phyloP scores from a whole-genome alignment of 257 asterid species.

The Lavandula angustifolia region DNA sequence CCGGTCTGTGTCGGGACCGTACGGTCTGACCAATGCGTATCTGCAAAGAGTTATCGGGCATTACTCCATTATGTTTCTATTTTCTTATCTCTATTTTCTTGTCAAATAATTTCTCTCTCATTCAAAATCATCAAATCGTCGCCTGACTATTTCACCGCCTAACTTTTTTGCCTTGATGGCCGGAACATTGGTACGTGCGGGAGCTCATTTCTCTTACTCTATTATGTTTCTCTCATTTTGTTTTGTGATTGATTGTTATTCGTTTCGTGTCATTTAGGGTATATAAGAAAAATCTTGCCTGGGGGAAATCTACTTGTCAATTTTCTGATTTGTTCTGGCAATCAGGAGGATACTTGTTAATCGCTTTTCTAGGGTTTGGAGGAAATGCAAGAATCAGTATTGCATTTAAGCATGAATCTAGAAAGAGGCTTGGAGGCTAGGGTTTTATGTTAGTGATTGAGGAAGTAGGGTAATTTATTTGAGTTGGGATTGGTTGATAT shows the following conservation, averaged over 20 bases:
- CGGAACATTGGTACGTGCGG: slow-evolving; percentile 32
- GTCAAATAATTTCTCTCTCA: slow-evolving; percentile 33
- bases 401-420: slow-evolving; percentile 40
- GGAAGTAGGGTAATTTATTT: neutral
- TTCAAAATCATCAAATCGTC: slow-evolving; percentile 32
- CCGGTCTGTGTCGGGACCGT: slow-evolving; percentile 19
- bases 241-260: slow-evolving; percentile 39
- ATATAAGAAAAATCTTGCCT: neutral
- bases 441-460: slow-evolving; percentile 40
- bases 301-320: slow-evolving; percentile 23
- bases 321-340: slow-evolving; percentile 24
- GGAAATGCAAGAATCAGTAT: slow-evolving; percentile 40
- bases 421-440: slow-evolving; percentile 36
- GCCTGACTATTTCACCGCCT: slow-evolving; percentile 36
- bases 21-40: slow-evolving; percentile 33
- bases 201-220: slow-evolving; percentile 10
- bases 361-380: slow-evolving; percentile 65
- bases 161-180: slow-evolving; percentile 31
- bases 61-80: slow-evolving; percentile 30
- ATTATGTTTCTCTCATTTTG: neutral
- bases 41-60: slow-evolving; percentile 10
- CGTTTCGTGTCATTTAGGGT: slow-evolving; percentile 66
- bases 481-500: slow-evolving; percentile 30
- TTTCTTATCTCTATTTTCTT: slow-evolving; percentile 33
- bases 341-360: slow-evolving; percentile 51